Conservation (phyloP, 2,329 filamentous ascomycete species). For the Juglanconis oblonga region DNA sequence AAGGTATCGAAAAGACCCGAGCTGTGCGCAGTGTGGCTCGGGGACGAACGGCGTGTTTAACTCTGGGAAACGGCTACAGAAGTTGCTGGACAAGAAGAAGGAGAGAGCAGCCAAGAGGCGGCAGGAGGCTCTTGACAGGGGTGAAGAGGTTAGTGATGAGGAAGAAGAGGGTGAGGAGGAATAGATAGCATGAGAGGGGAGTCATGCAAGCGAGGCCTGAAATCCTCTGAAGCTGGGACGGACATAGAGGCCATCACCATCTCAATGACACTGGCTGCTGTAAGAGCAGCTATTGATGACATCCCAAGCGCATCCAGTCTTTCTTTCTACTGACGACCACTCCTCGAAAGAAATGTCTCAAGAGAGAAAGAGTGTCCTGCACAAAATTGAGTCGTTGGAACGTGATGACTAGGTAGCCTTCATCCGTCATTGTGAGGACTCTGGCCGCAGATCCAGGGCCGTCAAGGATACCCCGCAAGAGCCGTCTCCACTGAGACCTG, state of each 20-base stretch:
- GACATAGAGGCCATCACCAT: too few relatives aligned
- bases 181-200: not conserved
- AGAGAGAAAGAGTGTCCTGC: too few relatives aligned
- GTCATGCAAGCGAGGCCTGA: not conserved
- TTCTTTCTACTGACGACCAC: too few relatives aligned
- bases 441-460: too few relatives aligned
- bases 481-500: not conserved
- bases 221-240: too few relatives aligned
- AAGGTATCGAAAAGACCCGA: slow-evolving; percentile 81
- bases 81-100: slow-evolving; percentile 72
- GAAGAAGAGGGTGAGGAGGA: slow-evolving; percentile 31
- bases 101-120: slow-evolving; percentile 58
- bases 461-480: not conserved
- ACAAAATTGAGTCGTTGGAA: too few relatives aligned
- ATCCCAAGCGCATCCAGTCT: too few relatives aligned
- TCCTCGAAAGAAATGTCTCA: too few relatives aligned
- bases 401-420: too few relatives aligned
- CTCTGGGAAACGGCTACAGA: slow-evolving; percentile 76
- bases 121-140: slow-evolving; percentile 49
- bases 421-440: too few relatives aligned
- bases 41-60: slow-evolving; percentile 91
- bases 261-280: too few relatives aligned
- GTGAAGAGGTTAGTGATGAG: slow-evolving; percentile 47
- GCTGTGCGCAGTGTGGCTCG: slow-evolving; percentile 79
- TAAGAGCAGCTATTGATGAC: too few relatives aligned